Evolutionary conservation across 2,329 filamentous ascomycete genomes (phyloP), one percentile per base, ranked within the genome.

Genomic region (Calonectria hawksworthii): DNA sequence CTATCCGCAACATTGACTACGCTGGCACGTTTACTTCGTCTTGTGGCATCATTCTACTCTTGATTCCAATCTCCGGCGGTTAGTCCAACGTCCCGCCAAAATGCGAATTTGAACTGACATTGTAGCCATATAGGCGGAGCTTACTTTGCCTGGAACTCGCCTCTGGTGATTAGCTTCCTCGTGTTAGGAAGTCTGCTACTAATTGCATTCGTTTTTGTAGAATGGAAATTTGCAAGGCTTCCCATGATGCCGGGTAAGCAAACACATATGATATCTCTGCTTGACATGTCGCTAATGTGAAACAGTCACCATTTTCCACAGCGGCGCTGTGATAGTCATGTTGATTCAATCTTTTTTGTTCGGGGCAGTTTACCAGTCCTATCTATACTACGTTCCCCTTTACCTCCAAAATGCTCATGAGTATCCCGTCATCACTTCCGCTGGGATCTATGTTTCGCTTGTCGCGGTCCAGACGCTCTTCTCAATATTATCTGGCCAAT

Each of bases 91-190:
- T 3, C 32, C 36, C 3, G 1, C 13, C 16, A 28, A 11, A n/a
- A 56, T 3, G 10, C n/a, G 10, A 34, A 32, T 23, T 32, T 23
- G 16, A 18, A 30, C 32, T 68, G 9, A 68, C 14, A 34, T 2
- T 30, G 2, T 32, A 4, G 13, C 23, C 32, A 32, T 1, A 59
- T 32, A 81, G 80, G 80, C 10, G 81, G 81, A 2, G 75, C 80
- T 0, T 81, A 81, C 56, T 81, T 81, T 36, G 44, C 72, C 5
- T 96, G 94, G 95, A 86, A 86, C 69, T 95, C 93, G 0, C 88
- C 93, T 1, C 92, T 90, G 2, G 93, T 95, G 13, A 89, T 96
- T 77, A 94, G 93, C 81, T 87, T 96, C 28, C 88, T 96, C 76
- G 86, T 95, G 51, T 93, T 95, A 76, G 94, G 94, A 18, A 82